phyloP scores from a whole-genome alignment of 1,284 basidiomycete species.

The Cerrena zonata region DNA sequence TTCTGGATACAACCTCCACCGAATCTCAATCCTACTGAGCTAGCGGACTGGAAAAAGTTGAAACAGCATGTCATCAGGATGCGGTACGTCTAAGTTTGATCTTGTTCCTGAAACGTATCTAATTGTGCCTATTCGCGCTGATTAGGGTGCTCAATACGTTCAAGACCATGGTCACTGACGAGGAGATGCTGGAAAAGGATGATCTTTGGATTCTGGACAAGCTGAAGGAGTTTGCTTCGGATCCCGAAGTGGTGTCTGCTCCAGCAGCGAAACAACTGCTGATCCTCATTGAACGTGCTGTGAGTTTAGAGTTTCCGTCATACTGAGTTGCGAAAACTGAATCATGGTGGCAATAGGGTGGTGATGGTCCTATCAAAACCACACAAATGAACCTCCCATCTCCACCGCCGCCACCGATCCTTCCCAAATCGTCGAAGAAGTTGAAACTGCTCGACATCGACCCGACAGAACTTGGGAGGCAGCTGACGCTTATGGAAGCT shows the following conservation, averaged over 20 bases:
- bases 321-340: no score
- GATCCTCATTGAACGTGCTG: slow-evolving; percentile 69
- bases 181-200: slow-evolving; percentile 76
- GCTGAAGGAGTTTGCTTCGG: slow-evolving; percentile 72
- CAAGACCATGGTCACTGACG: slow-evolving; percentile 75
- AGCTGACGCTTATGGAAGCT: slow-evolving; percentile 91
- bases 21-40: slow-evolving; percentile 59
- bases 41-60: slow-evolving; percentile 77
- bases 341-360: slow-evolving; percentile 59
- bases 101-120: background rate
- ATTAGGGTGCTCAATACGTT: slow-evolving; percentile 81
- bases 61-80: slow-evolving; percentile 88
- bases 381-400: slow-evolving; percentile 29
- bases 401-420: slow-evolving; percentile 68
- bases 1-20: slow-evolving; percentile 79
- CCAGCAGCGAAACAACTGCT: slow-evolving; percentile 71
- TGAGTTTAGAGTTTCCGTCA: slow-evolving; percentile 42
- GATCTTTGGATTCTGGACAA: slow-evolving; percentile 72
- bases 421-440: slow-evolving; percentile 72
- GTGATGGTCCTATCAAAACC: slow-evolving; percentile 49
- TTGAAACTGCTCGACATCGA: slow-evolving; percentile 86
- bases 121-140: background rate
- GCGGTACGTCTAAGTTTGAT: slow-evolving; percentile 48
- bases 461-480: slow-evolving; percentile 85
- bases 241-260: slow-evolving; percentile 58